Evolutionary conservation across 345 rosid genomes (phyloP), one percentile per base, ranked within the genome.

Genomic region (Boechera retrofracta): DNA sequence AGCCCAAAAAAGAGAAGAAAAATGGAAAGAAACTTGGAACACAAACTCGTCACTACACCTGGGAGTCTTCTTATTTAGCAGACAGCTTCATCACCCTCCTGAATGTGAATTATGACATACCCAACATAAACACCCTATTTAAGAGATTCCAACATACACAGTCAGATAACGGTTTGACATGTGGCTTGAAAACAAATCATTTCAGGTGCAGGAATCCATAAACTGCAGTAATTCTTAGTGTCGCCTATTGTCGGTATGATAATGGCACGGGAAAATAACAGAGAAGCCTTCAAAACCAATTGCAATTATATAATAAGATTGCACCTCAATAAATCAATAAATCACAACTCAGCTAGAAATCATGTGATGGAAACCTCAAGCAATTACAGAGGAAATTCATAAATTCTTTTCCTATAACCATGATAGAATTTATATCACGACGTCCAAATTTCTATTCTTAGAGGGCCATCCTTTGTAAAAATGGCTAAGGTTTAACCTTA

Each of bases 111-210:
- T 82, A 88, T 35, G 87, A 91, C 78, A 91, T 67, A 88, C 86
- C 91, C 91, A 86, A 89, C 74, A 91, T 83, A 87, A 86, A 83
- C 79, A 84, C 83, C 97, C 91, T 88, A 91, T 86, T 89, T 85
- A 86, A 91, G 85, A 91, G 88, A 86, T 86, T 88, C 86, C 91
- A 88, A 81, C 85, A 81, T 87, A 80, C 79, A 78, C 72, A 79
- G 85, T 87, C 86, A 87, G 88, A 84, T 85, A 47, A 82, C 48
- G 65, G 18, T 71, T 64, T 74, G 73, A 80, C 86, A 85, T 49
- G 73, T 61, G 82, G 77, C 78, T 59, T 72, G 79, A 60, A 71
- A 84, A 82, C 58, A 84, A 69, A 78, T 78, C 15, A 79, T 75
- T 82, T 79, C 64, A 81, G 76, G 76, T 28, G 85, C 39, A 80